These are phyloP conservation scores for Cyberlindnera nakhonratchasimensis DNA, from an alignment of 805 yeast species.

Conservation along the genomic window DNA sequence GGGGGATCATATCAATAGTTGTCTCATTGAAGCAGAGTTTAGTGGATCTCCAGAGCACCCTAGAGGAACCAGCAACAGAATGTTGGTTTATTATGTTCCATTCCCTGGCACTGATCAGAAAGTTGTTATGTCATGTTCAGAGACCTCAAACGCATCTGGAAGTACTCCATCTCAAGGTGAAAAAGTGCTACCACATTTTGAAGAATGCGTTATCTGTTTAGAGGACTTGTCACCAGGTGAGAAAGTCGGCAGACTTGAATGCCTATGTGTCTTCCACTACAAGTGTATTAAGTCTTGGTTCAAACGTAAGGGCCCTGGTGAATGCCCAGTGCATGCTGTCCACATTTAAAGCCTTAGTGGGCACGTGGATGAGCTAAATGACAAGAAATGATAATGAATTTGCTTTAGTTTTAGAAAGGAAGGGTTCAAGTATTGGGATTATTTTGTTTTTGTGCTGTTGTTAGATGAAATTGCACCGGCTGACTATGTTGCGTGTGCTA, in stretches of 20 bases:
- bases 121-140: slow-evolving; percentile 26
- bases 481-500: no score
- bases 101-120: slow-evolving; percentile 17
- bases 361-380: neutral
- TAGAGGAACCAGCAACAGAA: slow-evolving; percentile 59
- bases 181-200: slow-evolving; percentile 33
- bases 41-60: slow-evolving; percentile 58
- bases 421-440: no score
- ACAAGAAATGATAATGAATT: neutral
- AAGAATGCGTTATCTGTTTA: slow-evolving; percentile 91
- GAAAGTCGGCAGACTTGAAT: slow-evolving; percentile 86
- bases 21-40: slow-evolving; percentile 59
- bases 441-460: neutral
- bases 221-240: slow-evolving; percentile 86
- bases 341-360: slow-evolving; percentile 24
- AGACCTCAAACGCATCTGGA: slow-evolving; percentile 18
- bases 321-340: slow-evolving; percentile 78
- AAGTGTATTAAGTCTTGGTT: slow-evolving; percentile 92
- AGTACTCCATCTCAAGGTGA: slow-evolving; percentile 7
- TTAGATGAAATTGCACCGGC: no score
- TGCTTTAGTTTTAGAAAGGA: no score
- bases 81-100: slow-evolving; percentile 68
- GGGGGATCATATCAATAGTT: slow-evolving; percentile 67
- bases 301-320: slow-evolving; percentile 75
- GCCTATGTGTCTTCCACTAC: slow-evolving; percentile 92